A percentile compares a stretch with the other conserved stretches of the same genome.
phyloP scores from a whole-genome alignment of 2,329 filamentous ascomycete species.

The Fusarium papillatum region DNA sequence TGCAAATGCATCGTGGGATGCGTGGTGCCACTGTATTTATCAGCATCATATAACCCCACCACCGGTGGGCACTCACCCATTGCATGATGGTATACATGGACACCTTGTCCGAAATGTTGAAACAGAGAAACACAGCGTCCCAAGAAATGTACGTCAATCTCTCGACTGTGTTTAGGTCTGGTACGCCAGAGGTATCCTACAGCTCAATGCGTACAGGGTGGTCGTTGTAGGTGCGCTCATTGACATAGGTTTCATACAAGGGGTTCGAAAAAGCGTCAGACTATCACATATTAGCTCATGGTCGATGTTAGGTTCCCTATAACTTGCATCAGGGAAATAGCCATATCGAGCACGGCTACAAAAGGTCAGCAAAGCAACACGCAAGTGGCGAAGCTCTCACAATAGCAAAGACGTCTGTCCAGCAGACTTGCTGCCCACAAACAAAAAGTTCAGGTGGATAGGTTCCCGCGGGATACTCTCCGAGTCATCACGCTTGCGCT shows the following conservation, averaged over 20 bases:
- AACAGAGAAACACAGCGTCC: constrained; percentile 56
- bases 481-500: constrained; percentile 42
- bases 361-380: background rate
- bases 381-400: constrained; percentile 30
- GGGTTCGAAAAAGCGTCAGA: constrained; percentile 49
- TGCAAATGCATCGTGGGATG: constrained; percentile 45
- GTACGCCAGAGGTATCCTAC: constrained; percentile 57
- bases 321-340: constrained; percentile 53
- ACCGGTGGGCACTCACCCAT: constrained; percentile 47
- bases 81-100: constrained; percentile 51
- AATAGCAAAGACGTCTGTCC: constrained; percentile 56
- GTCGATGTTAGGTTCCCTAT: too few relatives aligned
- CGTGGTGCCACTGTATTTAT: constrained; percentile 46
- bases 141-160: constrained; percentile 51
- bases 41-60: background rate
- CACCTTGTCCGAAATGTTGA: constrained; percentile 52
- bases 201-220: constrained; percentile 49
- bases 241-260: constrained; percentile 52
- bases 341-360: constrained; percentile 54
- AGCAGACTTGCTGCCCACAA: constrained; percentile 48
- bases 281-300: constrained; percentile 34
- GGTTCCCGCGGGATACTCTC: constrained; percentile 32
- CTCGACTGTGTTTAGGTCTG: constrained; percentile 51
- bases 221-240: constrained; percentile 41
- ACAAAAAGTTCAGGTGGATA: constrained; percentile 51